phyloP scores from a whole-genome alignment of 1,284 basidiomycete genomes.

The Fomitopsis betulina region DNA sequence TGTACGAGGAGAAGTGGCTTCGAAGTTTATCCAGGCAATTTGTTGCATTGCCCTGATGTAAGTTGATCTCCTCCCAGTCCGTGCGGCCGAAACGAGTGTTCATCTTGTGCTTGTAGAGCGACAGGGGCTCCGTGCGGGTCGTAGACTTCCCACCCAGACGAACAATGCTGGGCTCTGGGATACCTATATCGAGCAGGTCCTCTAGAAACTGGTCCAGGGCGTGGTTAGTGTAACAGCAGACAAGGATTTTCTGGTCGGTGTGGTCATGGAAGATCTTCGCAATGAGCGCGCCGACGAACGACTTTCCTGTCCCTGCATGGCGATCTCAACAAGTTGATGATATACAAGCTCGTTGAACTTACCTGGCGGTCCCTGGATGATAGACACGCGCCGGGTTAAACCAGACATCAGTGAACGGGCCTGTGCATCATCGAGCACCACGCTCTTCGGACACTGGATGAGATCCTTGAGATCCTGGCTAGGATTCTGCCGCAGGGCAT shows the following conservation, averaged over 20 bases:
- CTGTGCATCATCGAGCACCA: conserved; percentile 50
- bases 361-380: conserved; percentile 70
- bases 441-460: conserved; percentile 26
- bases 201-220: conserved; percentile 62
- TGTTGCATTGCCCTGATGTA: conserved; percentile 24
- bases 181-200: conserved; percentile 53
- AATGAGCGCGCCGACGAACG: conserved; percentile 59
- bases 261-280: conserved; percentile 50
- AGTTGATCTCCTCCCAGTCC: conserved; percentile 39
- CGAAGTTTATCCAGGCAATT: conserved; percentile 24
- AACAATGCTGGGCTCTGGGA: conserved; percentile 40
- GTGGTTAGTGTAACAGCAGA: conserved; percentile 67
- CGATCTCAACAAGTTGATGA: background rate
- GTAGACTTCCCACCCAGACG: conserved; percentile 55
- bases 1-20: conserved; percentile 29
- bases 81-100: conserved; percentile 15
- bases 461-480: conserved; percentile 36
- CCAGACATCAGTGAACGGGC: conserved; percentile 44
- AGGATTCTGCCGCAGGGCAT: conserved; percentile 30
- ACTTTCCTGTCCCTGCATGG: conserved; percentile 57
- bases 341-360: conserved; percentile 13
- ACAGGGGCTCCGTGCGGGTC: conserved; percentile 36
- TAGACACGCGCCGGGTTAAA: conserved; percentile 47
- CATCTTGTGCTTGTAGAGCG: conserved; percentile 32
- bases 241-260: conserved; percentile 44